Base-by-base conservation (phyloP, 23 red algal genomes). In the Agarophyton chilense region DNA sequence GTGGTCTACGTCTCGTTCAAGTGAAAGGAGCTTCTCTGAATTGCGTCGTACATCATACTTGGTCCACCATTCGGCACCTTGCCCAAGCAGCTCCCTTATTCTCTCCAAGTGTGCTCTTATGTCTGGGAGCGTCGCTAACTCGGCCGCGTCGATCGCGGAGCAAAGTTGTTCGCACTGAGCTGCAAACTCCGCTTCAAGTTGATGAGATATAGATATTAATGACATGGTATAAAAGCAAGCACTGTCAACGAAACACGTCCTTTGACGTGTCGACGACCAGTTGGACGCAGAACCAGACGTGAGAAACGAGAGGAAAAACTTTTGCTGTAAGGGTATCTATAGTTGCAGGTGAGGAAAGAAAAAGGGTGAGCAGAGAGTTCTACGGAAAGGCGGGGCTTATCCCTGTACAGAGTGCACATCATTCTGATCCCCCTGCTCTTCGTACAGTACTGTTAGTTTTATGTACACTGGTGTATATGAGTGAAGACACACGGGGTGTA, bases 21-120 rank as follows among this genome's bases (percentile, higher is more conserved):
- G 68, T 5, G 68, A 43, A 49, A 49, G 22, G 0, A 74, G 68
- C n/a, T 43, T 47, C 41, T 74, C 68, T 25, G 68, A 74, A 74
- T 74, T 74, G 21, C 68, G 40, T 28, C 68, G 68, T 12, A 74
- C 43, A 31, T 74, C 68, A 26, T 74, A 74, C 17, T 74, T 74
- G 1, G 68, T 74, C 68, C 68, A 74, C 68, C 68, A 74, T 49
- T 74, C 68, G 40, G 68, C 29, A 18, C 68, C 68, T 49, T 74
- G 68, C 68, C 39, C 41, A 1, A 74, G n/a, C n/a, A 74, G 14
- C 41, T 74, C 68, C 18, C 68, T 43, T 21, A 74, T 9, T 3
- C 39, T 21, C n/a, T 74, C 68, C 14, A 74, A 29, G 4, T 74
- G 68, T 29, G 21, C 41, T 43, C 68, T 74, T 45, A 74, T 7